Evolutionary conservation across 2,329 filamentous ascomycete genomes (phyloP).

Genomic region (Penicillium sp.): DNA sequence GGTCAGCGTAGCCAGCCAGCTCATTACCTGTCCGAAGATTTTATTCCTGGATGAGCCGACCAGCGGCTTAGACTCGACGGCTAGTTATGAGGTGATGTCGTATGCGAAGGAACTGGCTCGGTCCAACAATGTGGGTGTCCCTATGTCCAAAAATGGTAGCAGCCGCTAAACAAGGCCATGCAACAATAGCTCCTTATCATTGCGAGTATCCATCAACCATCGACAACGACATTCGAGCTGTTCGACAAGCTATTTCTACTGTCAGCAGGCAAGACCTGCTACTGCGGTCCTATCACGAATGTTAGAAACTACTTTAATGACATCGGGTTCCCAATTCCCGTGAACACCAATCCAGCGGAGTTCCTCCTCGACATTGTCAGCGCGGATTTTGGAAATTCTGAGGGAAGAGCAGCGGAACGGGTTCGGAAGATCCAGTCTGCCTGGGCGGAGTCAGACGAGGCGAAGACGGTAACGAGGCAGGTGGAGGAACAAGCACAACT

Average conservation of each 20-base stretch:
- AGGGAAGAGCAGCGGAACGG: conserved; percentile 48
- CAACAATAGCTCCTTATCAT: conserved; percentile 67
- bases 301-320: conserved; percentile 63
- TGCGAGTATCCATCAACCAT: conserved; percentile 82
- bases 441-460: conserved; percentile 54
- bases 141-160: too few species aligned
- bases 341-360: conserved; percentile 75
- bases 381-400: too few species aligned
- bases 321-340: conserved; percentile 62
- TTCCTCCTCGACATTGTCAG: conserved; percentile 76
- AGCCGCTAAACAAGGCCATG: too few species aligned
- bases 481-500: conserved; percentile 17
- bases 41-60: conserved; percentile 84
- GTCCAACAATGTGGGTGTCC: conserved; percentile 60
- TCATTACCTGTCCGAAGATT: conserved; percentile 77
- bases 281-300: conserved; percentile 63
- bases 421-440: conserved; percentile 54
- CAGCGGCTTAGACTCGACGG: conserved; percentile 75
- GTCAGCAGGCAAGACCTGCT: conserved; percentile 67
- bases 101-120: conserved; percentile 67
- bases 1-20: conserved; percentile 73
- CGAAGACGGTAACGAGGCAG: conserved; percentile 30
- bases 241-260: conserved; percentile 78
- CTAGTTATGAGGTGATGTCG: conserved; percentile 71
- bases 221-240: conserved; percentile 71